Evolutionary conservation across 2,329 filamentous ascomycete genomes (phyloP).

Genomic region (Xylariaceae sp.): DNA sequence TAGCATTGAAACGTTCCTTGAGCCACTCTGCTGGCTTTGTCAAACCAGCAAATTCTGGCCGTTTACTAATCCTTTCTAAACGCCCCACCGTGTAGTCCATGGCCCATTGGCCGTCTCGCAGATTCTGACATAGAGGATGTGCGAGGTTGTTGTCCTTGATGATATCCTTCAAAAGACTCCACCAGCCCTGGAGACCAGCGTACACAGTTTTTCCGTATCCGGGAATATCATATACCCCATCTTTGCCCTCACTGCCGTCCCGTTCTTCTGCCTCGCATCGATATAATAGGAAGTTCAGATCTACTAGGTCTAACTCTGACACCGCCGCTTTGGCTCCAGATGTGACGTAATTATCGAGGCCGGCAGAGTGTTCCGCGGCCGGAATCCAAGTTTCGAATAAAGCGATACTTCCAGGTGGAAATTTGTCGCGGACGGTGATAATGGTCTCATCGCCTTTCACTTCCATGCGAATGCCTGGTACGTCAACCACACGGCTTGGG

Average conservation of each 20-base stretch:
- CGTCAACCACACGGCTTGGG: conserved; percentile 78
- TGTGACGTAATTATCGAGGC: conserved; percentile 85
- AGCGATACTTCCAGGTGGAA: conserved; percentile 92
- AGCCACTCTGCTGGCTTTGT: conserved; percentile 77
- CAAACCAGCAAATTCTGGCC: conserved; percentile 67
- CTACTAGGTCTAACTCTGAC: conserved; percentile 72
- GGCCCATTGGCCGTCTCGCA: conserved; percentile 90
- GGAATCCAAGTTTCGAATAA: conserved; percentile 97
- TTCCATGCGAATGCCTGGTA: conserved; percentile 77
- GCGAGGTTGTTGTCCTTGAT: conserved; percentile 89
- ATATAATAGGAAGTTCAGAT: conserved; percentile 92
- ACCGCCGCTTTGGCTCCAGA: conserved; percentile 82
- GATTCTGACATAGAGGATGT: conserved; percentile 90
- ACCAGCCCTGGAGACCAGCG: conserved; percentile 97
- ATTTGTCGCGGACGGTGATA: conserved; percentile 80
- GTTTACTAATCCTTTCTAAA: conserved; percentile 73
- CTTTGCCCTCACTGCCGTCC: conserved; percentile 76
- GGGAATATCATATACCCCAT: conserved; percentile 90
- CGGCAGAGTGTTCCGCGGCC: conserved; percentile 79
- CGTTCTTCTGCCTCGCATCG: conserved; percentile 87
- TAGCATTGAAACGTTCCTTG: conserved; percentile 81
- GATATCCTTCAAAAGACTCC: conserved; percentile 86
- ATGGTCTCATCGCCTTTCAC: conserved; percentile 74
- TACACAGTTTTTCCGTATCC: conserved; percentile 86
- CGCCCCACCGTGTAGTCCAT: conserved; percentile 85